Base-by-base conservation (phyloP, 2,329 filamentous ascomycete genomes). In the Tolypocladium ovalisporum region DNA sequence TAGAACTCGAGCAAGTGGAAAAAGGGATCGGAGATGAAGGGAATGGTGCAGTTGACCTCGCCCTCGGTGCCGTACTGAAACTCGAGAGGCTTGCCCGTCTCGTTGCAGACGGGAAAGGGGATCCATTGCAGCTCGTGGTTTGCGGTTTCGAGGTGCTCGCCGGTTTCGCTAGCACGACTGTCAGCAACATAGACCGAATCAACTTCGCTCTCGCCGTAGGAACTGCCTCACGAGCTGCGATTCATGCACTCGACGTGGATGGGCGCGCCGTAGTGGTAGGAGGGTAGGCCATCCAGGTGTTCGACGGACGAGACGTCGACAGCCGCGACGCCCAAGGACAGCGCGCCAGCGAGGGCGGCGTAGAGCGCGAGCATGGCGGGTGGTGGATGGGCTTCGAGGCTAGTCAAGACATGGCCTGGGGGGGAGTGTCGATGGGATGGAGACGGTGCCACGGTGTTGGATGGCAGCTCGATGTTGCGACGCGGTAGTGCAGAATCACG, bases 1-100 rank as follows among this genome's bases (percentile, higher is more conserved):
- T 97, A 97, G 80, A 97, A 97, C 76, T 97, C 89, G 76, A 93
- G 86, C 55, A 93, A 82, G 74, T 94, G 89, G 79, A 90, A 94
- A 79, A 92, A 87, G 44, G 87, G 82, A 70, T 93, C 89, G 66
- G 82, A 80, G 65, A 93, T 79, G 73, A 89, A 81, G 68, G 87
- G 78, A 65, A 94, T 85, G 57, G 89, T 94, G 78, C 89, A 94
- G 76, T 93, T 93, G 64, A 90, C 74, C 70, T 96, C 91, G 74
- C 74, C 76, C 69, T 93, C 89, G 63, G 88, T 75, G 70, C 92
- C 92, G 76, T 96, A 97, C 71, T 84, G 81, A 70, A 99, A 86
- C 66, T 94, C 85, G 65, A 99, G 85, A 0, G 92, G 87, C 54
- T 83, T 81, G 49, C 79, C 79, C 15, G 94, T 97, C 73, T 97